Evolutionary conservation across 257 asterid species (phyloP), one percentile per base, ranked within the genome.

Genomic region (Marsdenia floribunda): DNA sequence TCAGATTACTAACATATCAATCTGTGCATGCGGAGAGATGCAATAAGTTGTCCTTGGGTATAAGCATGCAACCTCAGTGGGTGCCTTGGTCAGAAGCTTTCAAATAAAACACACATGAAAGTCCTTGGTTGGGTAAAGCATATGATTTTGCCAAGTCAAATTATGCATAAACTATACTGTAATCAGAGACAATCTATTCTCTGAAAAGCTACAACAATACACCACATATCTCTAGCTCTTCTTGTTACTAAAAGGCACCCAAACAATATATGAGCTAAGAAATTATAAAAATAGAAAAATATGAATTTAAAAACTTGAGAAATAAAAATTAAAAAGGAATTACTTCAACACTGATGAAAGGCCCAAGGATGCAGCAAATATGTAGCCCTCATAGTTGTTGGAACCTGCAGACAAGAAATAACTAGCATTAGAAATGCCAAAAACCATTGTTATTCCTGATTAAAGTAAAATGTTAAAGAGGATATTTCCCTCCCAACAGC

Each of bases 301-400:
- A 54, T 10, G 49, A 70, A 29, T 66, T 57, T 22, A 65, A 33
- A 68, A 76, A 22, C 13, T n/a, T 10, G 40, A 70, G 82, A 47
- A 26, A 21, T 77, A 77, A 82, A 71, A 73, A 46, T 89, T 90
- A 92, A 26, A 21, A 74, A 77, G 84, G 71, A 73, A 46, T 89
- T 92, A 92, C 99, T 92, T 94, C 73, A 92, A 55, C 74, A 92
- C 76, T 64, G 99, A 90, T 76, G 90, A 82, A 84, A 92, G 86
- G 68, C 99, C 99, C 96, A 92, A 84, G 76, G 95, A 90, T 76
- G 89, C 78, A 68, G 98, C 99, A 81, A 92, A 86, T 81, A 92
- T 82, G 80, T 92, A 94, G 80, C 97, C 99, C 77, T 80, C 95
- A 73, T 75, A 83, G 80, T 82, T 55, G 69, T 77, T 76, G 64